These are phyloP conservation scores for Pichia sp. DNA, from an alignment of 1,139 yeast genomes.

Conservation along the genomic window DNA sequence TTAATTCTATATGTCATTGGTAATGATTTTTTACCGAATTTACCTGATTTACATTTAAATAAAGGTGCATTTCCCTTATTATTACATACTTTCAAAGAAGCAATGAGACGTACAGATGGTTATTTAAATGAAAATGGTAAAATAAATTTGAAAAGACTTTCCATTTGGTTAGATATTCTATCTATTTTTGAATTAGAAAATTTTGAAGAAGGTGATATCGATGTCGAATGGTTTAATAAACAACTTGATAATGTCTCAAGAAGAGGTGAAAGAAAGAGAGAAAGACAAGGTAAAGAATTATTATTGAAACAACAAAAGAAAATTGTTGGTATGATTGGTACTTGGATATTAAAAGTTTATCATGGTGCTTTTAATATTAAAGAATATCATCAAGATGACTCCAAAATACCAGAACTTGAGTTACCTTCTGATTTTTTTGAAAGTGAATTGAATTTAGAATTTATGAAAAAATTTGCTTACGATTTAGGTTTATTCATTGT, in stretches of 20 bases:
- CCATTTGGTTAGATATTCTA: slow-evolving; percentile 63
- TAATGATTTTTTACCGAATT: slow-evolving; percentile 95
- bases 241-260: slow-evolving; percentile 75
- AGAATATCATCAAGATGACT: slow-evolving; percentile 35
- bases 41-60: slow-evolving; percentile 88
- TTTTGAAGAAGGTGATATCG: slow-evolving; percentile 75
- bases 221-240: slow-evolving; percentile 86
- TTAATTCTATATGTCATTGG: slow-evolving; percentile 92
- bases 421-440: slow-evolving; percentile 44
- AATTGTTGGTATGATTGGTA: slow-evolving; percentile 52
- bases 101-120: slow-evolving; percentile 69
- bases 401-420: slow-evolving; percentile 41
- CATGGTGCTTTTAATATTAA: slow-evolving; percentile 27
- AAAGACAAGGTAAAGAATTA: slow-evolving; percentile 57
- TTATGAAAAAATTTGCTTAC: slow-evolving; percentile 54
- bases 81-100: slow-evolving; percentile 78
- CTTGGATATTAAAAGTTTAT: slow-evolving; percentile 55
- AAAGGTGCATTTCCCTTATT: slow-evolving; percentile 94
- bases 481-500: slow-evolving; percentile 62
- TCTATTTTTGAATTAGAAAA: slow-evolving; percentile 72
- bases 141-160: slow-evolving; percentile 67
- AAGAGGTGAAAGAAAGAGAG: slow-evolving; percentile 63
- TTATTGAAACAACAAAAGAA: slow-evolving; percentile 70
- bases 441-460: slow-evolving; percentile 45
- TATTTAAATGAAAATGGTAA: slow-evolving; percentile 79